Percentiles rank a stretch among this genome's conserved stretches.
phyloP scores from a whole-genome alignment of 768 basidiomycete species.

The Suillus brevipes region DNA sequence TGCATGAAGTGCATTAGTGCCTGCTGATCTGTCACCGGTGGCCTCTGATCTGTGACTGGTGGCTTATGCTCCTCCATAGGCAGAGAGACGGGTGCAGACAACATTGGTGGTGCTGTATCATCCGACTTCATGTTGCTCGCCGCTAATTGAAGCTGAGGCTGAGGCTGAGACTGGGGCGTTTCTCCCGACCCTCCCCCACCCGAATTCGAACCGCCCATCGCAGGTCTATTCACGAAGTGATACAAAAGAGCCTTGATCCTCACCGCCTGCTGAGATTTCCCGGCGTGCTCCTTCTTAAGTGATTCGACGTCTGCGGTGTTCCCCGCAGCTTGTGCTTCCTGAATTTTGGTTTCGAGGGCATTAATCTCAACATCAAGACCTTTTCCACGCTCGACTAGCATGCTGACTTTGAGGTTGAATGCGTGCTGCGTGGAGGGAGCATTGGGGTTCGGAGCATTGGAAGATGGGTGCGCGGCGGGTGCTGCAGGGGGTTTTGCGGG shows the following conservation, averaged over 20 bases:
- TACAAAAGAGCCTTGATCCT: constrained; percentile 18
- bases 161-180: background rate
- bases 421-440: constrained; percentile 3
- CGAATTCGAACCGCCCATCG: background rate
- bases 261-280: constrained; percentile 9
- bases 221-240: background rate
- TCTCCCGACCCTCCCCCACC: background rate
- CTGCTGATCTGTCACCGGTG: constrained; percentile 13
- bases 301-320: constrained; percentile 15
- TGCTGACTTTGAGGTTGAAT: constrained; percentile 6
- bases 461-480: constrained; percentile 22
- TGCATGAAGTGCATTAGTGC: constrained; percentile 30
- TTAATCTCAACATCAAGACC: constrained; percentile 19
- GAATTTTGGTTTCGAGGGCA: constrained; percentile 17
- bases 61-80: constrained; percentile 24
- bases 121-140: background rate
- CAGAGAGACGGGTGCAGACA: background rate
- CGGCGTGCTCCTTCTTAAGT: constrained; percentile 14
- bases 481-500: constrained; percentile 22
- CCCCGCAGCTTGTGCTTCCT: constrained; percentile 18
- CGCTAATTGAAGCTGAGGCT: background rate
- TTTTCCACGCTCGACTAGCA: constrained; percentile 26
- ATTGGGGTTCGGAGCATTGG: constrained; percentile 10
- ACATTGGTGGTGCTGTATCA: background rate
- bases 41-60: constrained; percentile 16